Base-by-base conservation (phyloP, 192 early-diverging fungal species). In the Radiomyces spectabilis region DNA sequence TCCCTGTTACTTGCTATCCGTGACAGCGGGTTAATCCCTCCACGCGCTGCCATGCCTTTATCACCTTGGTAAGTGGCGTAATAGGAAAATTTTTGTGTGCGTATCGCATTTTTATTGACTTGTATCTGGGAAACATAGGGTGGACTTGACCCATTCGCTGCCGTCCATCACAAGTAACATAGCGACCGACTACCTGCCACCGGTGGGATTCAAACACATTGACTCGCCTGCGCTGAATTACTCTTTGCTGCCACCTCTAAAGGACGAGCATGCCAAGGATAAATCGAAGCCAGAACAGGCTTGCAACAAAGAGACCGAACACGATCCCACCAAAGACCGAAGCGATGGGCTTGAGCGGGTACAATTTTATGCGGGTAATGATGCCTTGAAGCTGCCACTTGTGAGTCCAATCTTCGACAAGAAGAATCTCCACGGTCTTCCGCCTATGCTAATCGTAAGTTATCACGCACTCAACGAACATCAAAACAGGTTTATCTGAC, bases 21-120 rank as follows among this genome's bases (percentile, higher is more conserved):
- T 31, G 77, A 86, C 49, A 62, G 73, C 19, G 65, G 73, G 0
- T 46, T 86, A 21, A 77, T 75, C 6, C 46, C 78, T 39, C 79
- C 84, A 4, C 81, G 66, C 9, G 83, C 77, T 1, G 66, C 68
- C 0, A 71, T 77, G 26, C 64, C 72, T 3, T 52, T 82, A 51
- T 83, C 80, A 35, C 87, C 87, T 15, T 91, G 87, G 88, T 66
- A 51, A 51, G 68, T n/a, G 5, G 15, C 5, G 15, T n/a, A n/a
- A n/a, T n/a, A n/a, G n/a, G n/a, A n/a, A n/a, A n/a, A n/a, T n/a
- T n/a, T n/a, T n/a, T n/a, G n/a, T n/a, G n/a, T n/a, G n/a, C n/a
- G n/a, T n/a, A n/a, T n/a, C n/a, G n/a, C n/a, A n/a, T n/a, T n/a
- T n/a, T n/a, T n/a, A n/a, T n/a, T n/a, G n/a, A n/a, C n/a, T n/a